These are phyloP conservation scores for Trichomonas tenax DNA, from an alignment of 208 protist genomes.

Conservation along the genomic window DNA sequence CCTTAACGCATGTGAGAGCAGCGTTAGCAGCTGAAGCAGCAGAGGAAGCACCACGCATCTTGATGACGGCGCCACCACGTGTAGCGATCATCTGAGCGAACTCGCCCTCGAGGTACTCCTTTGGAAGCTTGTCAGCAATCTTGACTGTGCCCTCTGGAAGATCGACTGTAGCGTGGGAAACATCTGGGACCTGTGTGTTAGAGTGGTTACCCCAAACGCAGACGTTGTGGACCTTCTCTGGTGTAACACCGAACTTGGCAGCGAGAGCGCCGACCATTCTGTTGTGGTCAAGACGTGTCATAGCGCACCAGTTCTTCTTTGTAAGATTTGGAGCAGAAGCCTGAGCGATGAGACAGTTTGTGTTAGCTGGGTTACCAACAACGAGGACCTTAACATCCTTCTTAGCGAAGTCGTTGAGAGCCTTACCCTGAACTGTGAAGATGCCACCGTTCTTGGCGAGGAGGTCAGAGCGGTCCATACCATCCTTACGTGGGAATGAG, in stretches of 20 bases:
- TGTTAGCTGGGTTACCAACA: conserved; percentile 81
- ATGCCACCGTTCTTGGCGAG: conserved; percentile 76
- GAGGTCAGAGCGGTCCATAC: conserved; percentile 85
- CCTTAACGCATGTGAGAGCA: conserved; percentile 50
- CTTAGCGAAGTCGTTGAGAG: conserved; percentile 60
- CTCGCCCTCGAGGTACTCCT: conserved; percentile 49
- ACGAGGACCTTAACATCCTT: conserved; percentile 55
- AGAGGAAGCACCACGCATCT: conserved; percentile 55
- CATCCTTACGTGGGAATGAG: conserved; percentile 58
- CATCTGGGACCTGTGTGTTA: conserved; percentile 62
- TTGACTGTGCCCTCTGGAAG: conserved; percentile 29
- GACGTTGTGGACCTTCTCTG: conserved; percentile 59
- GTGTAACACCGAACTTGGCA: conserved; percentile 37
- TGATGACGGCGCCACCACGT: conserved; percentile 70
- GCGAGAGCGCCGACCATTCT: conserved; percentile 63
- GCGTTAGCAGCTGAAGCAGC: conserved; percentile 73
- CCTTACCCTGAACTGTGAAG: conserved; percentile 70
- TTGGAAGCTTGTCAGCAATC: conserved; percentile 46
- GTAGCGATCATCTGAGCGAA: conserved; percentile 66
- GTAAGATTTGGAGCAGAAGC: conserved; percentile 46
- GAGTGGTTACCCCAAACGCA: conserved; percentile 88
- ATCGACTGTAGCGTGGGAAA: conserved; percentile 54
- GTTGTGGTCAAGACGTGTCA: conserved; percentile 88
- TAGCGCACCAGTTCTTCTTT: conserved; percentile 67
- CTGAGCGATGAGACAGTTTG: conserved; percentile 70